Percentiles rank a stretch among this genome's conserved stretches.
These are phyloP conservation scores for Paecilomyces sp. DNA, from an alignment of 2,329 filamentous ascomycete species.

Conservation along the genomic window DNA sequence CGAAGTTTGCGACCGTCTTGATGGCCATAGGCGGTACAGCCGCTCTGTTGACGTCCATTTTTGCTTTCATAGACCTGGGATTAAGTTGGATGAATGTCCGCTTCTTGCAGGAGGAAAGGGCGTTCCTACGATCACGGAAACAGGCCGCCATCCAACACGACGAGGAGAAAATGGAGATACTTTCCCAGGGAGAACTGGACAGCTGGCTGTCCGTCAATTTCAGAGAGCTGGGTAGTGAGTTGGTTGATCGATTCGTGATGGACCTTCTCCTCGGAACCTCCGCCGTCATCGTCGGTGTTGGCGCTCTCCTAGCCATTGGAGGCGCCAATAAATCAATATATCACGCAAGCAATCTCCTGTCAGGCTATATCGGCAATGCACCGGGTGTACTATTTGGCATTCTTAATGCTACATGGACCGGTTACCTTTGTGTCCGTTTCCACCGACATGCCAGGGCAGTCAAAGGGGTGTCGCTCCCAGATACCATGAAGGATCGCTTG, in stretches of 20 bases:
- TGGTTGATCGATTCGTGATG: constrained; percentile 46
- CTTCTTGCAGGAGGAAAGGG: constrained; percentile 38
- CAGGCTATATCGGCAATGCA: constrained; percentile 50
- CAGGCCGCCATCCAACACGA: neutral
- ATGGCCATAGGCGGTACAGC: constrained; percentile 48
- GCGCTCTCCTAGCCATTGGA: constrained; percentile 49
- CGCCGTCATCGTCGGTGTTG: constrained; percentile 43
- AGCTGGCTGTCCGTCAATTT: constrained; percentile 39
- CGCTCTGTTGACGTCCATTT: constrained; percentile 39
- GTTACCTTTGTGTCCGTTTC: constrained; percentile 36
- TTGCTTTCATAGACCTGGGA: constrained; percentile 40
- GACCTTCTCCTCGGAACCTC: constrained; percentile 45
- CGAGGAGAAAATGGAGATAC: constrained; percentile 12
- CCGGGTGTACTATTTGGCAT: constrained; percentile 45
- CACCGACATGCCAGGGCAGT: constrained; percentile 28
- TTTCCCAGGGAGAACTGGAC: constrained; percentile 18
- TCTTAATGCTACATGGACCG: constrained; percentile 44
- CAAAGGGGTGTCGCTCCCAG: constrained; percentile 16
- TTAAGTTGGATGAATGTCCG: constrained; percentile 41
- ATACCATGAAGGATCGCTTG: constrained; percentile 20
- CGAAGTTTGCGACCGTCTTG: constrained; percentile 40
- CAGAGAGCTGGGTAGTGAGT: constrained; percentile 46
- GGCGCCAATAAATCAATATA: constrained; percentile 40
- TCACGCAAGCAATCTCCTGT: constrained; percentile 45
- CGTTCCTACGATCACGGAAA: constrained; percentile 18